Base-by-base conservation (phyloP, 2,329 filamentous ascomycete genomes). In the Fusarium miscanthi region DNA sequence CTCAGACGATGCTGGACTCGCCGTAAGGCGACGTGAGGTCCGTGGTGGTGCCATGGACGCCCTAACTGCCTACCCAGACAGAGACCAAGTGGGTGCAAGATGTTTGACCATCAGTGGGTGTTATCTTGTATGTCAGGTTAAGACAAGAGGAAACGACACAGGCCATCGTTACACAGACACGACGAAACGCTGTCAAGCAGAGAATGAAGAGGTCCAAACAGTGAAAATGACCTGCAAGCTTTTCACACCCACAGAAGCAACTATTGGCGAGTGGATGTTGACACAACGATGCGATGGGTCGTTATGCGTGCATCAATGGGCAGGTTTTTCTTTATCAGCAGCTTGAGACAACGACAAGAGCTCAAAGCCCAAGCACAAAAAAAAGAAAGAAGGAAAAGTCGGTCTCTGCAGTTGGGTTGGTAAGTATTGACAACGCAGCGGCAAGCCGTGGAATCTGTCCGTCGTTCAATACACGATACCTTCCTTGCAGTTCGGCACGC, bases 41-140 rank as follows among this genome's bases (percentile, higher is more conserved):
- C 53, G 65, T 69, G 64, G 72, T 78, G 76, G 76, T 77, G 76
- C 76, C 73, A 77, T 74, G 62, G 60, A 62, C 73, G 53, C 71
- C 67, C 68, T 69, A 52, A 58, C 40, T 37, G 25, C 58, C 38
- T 66, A 46, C 63, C 51, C 57, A 63, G 62, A 52, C 57, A 63
- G 62, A 57, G 56, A 70, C 46, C 51, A 61, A 65, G 69, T 65
- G 59, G 60, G 46, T 57, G 65, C 62, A 42, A 48, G 63, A 61
- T 74, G 69, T 63, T 67, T 59, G 62, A 69, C 59, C 52, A 67
- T 53, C 58, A 65, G 43, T 52, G 58, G 64, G 65, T 64, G 58
- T 52, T 66, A 45, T 66, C 58, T 66, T 69, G 57, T 64, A 65
- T 60, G 38, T 63, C 56, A 65, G 53, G 56, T 61, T 48, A 46